Conservation (phyloP, 495 filamentous ascomycete species). For the Neurospora sp. region DNA sequence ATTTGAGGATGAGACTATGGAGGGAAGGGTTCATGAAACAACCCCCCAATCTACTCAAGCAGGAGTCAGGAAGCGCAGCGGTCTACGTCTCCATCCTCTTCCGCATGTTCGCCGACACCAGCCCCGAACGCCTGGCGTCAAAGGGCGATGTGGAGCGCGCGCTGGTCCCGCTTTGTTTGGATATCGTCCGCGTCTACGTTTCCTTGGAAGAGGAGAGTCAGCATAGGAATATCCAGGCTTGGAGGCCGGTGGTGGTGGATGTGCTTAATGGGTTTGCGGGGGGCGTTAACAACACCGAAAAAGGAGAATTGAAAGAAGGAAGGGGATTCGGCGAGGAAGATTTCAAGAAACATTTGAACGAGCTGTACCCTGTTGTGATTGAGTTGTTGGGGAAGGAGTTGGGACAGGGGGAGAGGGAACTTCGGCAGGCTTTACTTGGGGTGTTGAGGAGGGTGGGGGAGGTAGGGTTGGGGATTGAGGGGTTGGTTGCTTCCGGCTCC, state of each 20-base stretch:
- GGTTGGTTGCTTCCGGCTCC: constrained; percentile 13
- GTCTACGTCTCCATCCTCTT: constrained; percentile 92
- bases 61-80: constrained; percentile 83
- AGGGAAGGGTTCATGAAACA: constrained; percentile 99
- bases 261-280: constrained; percentile 91
- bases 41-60: constrained; percentile 95
- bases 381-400: constrained; percentile 78
- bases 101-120: constrained; percentile 90
- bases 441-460: constrained; percentile 76
- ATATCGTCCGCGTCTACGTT: constrained; percentile 78
- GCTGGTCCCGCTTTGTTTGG: constrained; percentile 84
- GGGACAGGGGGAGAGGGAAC: constrained; percentile 44
- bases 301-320: neutral
- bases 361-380: constrained; percentile 77
- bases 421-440: constrained; percentile 64
- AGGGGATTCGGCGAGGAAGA: constrained; percentile 60
- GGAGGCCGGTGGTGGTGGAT: constrained; percentile 94
- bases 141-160: constrained; percentile 77
- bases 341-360: constrained; percentile 67
- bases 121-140: constrained; percentile 68
- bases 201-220: constrained; percentile 87
- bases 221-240: constrained; percentile 90
- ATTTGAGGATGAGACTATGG: constrained; percentile 88
- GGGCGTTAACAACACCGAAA: neutral
- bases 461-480: constrained; percentile 58